phyloP scores from a whole-genome alignment of 139 green algal species.

The Micractinium sp. region DNA sequence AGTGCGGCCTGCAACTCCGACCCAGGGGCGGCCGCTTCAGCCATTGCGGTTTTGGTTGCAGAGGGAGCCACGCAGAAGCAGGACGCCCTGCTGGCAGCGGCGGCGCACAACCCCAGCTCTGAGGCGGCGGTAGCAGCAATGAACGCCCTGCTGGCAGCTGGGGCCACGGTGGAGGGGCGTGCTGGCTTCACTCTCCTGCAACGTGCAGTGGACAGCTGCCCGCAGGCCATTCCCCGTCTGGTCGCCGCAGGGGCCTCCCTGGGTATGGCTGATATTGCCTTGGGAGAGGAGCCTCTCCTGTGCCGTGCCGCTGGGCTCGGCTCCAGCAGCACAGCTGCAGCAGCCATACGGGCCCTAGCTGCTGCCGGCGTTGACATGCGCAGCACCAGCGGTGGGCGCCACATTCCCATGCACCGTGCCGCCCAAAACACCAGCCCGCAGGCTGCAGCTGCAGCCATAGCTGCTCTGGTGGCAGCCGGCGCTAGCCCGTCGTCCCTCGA shows the following conservation, averaged over 20 bases:
- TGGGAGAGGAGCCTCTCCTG: too few relatives aligned
- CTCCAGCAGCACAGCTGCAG: too few relatives aligned
- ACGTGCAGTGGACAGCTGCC: too few relatives aligned
- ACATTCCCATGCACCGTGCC: neutral
- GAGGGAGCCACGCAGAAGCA: too few relatives aligned
- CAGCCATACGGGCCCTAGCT: neutral
- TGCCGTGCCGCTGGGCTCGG: too few relatives aligned
- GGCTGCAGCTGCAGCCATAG: neutral
- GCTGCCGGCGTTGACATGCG: neutral
- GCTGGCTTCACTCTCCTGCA: neutral
- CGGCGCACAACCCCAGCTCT: too few relatives aligned
- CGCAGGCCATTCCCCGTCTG: too few relatives aligned
- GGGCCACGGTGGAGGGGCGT: neutral
- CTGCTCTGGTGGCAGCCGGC: neutral
- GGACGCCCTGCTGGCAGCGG: too few relatives aligned
- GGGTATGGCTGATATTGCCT: neutral
- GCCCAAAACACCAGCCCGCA: neutral
- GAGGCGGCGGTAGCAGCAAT: neutral
- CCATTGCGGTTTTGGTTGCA: too few relatives aligned
- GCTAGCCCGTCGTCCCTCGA: neutral
- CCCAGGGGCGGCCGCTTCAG: too few relatives aligned
- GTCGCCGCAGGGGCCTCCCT: neutral
- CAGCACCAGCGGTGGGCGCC: too few relatives aligned
- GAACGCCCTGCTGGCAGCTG: neutral
- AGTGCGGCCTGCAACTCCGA: too few relatives aligned